phyloP scores from a whole-genome alignment of 805 yeast genomes.

The Candida awuae region DNA sequence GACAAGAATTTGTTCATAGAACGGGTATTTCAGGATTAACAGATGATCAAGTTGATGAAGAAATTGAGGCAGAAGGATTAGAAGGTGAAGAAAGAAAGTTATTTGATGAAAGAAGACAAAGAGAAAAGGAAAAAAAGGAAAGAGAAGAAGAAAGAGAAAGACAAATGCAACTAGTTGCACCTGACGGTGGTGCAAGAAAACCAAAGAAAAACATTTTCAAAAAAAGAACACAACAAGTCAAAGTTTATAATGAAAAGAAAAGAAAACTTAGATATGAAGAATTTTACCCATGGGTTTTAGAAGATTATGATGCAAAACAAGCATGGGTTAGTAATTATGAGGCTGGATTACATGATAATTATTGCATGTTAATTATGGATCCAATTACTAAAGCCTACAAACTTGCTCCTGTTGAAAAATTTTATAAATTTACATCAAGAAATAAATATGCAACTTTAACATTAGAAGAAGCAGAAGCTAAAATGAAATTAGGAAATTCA shows the following conservation, averaged over 20 bases:
- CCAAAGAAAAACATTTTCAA: slow-evolving; percentile 51
- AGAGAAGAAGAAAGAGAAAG: slow-evolving; percentile 33
- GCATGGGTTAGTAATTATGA: slow-evolving; percentile 96
- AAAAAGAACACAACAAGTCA: slow-evolving; percentile 79
- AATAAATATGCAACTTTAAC: slow-evolving; percentile 91
- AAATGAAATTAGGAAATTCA: slow-evolving; percentile 67
- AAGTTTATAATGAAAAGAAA: slow-evolving; percentile 72
- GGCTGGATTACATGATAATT: slow-evolving; percentile 80
- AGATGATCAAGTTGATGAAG: slow-evolving; percentile 24
- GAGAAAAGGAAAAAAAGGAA: slow-evolving; percentile 23
- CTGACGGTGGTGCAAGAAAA: slow-evolving; percentile 83
- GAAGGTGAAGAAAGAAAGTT: slow-evolving; percentile 36
- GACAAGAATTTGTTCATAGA: slow-evolving; percentile 26
- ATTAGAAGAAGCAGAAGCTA: slow-evolving; percentile 91
- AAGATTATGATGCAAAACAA: slow-evolving; percentile 89
- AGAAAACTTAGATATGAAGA: slow-evolving; percentile 88
- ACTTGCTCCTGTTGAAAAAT: slow-evolving; percentile 92
- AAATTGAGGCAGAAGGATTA: slow-evolving; percentile 23
- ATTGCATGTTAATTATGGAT: slow-evolving; percentile 78
- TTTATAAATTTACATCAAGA: slow-evolving; percentile 86
- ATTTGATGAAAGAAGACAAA: slow-evolving; percentile 21
- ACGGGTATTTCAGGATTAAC: slow-evolving; percentile 15
- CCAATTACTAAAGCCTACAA: slow-evolving; percentile 68
- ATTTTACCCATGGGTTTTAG: slow-evolving; percentile 96
- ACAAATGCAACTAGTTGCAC: slow-evolving; percentile 69